Percentiles rank a stretch among this genome's conserved stretches.
These are phyloP conservation scores for Neckera pumila DNA, from an alignment of 225 moss, liverwort and hornwort genomes.

Conservation along the genomic window DNA sequence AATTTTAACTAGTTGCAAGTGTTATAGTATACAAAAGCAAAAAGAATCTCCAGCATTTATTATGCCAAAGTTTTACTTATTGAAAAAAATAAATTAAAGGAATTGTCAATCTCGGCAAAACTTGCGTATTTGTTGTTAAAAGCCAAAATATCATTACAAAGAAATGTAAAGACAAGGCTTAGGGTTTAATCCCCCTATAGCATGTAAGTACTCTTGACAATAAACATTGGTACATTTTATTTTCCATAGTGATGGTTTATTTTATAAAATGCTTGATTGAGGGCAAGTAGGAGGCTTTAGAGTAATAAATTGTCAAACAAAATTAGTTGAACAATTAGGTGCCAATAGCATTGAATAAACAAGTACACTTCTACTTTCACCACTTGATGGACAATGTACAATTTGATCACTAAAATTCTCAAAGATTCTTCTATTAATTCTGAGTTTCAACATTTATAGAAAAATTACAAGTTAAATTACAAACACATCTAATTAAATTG, in stretches of 20 bases:
- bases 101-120: background rate
- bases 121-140: background rate
- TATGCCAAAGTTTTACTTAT: background rate
- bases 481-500: too few relatives aligned
- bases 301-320: too few relatives aligned
- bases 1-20: background rate
- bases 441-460: too few relatives aligned
- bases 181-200: too few relatives aligned
- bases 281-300: too few relatives aligned
- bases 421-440: too few relatives aligned
- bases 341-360: background rate
- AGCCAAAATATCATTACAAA: background rate
- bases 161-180: background rate
- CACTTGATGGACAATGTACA: too few relatives aligned
- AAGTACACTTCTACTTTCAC: background rate
- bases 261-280: background rate
- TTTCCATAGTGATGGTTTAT: background rate
- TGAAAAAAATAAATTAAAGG: background rate
- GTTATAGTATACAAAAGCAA: background rate
- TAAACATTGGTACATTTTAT: background rate
- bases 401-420: too few relatives aligned
- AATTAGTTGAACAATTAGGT: too few relatives aligned
- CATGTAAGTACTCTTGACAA: background rate
- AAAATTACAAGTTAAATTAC: too few relatives aligned
- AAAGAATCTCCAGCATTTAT: background rate